Evolutionary conservation across 176 grass and related monocot species (phyloP).

Genomic region (maize (Zea mays)): DNA sequence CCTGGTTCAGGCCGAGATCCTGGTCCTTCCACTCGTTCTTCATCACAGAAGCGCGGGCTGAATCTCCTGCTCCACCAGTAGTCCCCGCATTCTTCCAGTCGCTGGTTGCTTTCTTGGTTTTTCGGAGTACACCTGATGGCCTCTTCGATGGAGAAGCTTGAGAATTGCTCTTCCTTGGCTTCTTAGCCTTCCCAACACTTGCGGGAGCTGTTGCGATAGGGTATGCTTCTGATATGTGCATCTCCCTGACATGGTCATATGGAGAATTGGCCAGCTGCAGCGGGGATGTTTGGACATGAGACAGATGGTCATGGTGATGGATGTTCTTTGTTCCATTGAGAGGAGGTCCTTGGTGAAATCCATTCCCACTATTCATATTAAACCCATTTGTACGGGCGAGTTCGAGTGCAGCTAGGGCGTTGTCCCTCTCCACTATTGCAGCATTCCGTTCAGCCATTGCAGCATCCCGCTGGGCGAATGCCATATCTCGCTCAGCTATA

Average conservation of each 20-base stretch:
- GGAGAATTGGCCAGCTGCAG: constrained; percentile 76
- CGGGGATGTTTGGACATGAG: constrained; percentile 60
- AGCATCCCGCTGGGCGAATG: constrained; percentile 71
- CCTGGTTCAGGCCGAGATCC: constrained; percentile 74
- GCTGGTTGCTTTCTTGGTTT: constrained; percentile 56
- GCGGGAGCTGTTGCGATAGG: constrained; percentile 54
- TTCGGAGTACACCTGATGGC: constrained; percentile 55
- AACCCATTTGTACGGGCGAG: constrained; percentile 54
- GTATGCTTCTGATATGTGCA: constrained; percentile 82
- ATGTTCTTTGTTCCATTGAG: constrained; percentile 46
- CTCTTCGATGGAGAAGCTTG: constrained; percentile 58
- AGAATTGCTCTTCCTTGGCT: constrained; percentile 57
- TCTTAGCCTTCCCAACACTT: constrained; percentile 58
- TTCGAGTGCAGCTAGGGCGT: constrained; percentile 73
- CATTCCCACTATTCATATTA: constrained; percentile 46
- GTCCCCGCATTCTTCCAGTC: constrained; percentile 48
- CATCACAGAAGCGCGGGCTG: constrained; percentile 37
- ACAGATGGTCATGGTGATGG: constrained; percentile 55
- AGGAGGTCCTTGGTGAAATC: constrained; percentile 48
- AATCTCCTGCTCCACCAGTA: constrained; percentile 33
- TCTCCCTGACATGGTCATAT: constrained; percentile 72
- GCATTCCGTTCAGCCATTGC: constrained; percentile 71
- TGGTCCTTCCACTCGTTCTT: constrained; percentile 81
- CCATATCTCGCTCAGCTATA: constrained; percentile 76
- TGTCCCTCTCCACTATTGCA: constrained; percentile 78